Evolutionary conservation across 768 basidiomycete genomes (phyloP).

Genomic region (Suillus spraguei): DNA sequence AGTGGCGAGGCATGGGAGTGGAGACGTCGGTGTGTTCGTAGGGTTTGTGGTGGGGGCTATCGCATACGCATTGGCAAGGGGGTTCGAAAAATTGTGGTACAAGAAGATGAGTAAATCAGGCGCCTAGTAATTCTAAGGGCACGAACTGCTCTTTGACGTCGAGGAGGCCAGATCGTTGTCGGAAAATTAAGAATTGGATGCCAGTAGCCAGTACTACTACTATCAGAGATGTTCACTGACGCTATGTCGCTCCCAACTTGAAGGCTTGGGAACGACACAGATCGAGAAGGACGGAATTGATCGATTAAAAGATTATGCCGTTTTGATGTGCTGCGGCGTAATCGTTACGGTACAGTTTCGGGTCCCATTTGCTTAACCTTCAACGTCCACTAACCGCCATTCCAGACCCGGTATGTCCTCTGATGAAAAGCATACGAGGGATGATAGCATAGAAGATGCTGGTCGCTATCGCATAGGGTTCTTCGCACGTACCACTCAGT

Average conservation of each 20-base stretch:
- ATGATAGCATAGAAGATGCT: conserved; percentile 26
- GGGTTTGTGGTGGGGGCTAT: conserved; percentile 38
- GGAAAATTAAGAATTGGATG: too few relatives aligned
- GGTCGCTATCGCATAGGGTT: neutral
- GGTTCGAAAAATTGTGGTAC: conserved; percentile 28
- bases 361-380: neutral
- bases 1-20: conserved; percentile 44
- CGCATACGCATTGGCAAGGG: conserved; percentile 33
- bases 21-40: conserved; percentile 50
- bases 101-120: neutral
- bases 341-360: neutral
- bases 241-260: too few relatives aligned
- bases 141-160: neutral
- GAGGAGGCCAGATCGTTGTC: neutral
- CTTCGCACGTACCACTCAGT: neutral
- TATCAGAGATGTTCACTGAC: too few relatives aligned
- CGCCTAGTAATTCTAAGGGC: neutral
- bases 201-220: too few relatives aligned
- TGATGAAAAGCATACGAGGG: neutral
- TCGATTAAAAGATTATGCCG: neutral
- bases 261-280: too few relatives aligned
- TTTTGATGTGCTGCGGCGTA: neutral
- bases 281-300: neutral
- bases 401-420: neutral
- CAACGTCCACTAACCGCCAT: too few relatives aligned